phyloP scores from a whole-genome alignment of 1,284 basidiomycete species.

The Ceratobasidium sp. region DNA sequence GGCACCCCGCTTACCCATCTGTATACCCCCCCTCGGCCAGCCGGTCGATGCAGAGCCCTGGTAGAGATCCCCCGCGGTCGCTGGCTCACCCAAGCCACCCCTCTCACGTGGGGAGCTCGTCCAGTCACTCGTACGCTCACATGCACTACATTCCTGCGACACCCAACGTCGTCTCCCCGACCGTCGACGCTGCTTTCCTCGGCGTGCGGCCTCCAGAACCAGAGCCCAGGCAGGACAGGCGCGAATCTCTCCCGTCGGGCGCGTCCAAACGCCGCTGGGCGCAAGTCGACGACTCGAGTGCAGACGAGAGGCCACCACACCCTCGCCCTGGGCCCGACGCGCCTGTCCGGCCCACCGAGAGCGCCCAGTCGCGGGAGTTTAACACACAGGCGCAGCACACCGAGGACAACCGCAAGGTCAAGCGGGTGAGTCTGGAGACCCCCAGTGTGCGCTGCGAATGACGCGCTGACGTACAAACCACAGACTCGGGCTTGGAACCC shows the following conservation, averaged over 20 bases:
- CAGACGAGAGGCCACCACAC: constrained; percentile 26
- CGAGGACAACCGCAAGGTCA: constrained; percentile 19
- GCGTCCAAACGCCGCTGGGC: constrained; percentile 30
- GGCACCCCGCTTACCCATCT: constrained; percentile 29
- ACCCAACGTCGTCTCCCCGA: constrained; percentile 25
- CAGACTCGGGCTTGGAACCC: constrained; percentile 39
- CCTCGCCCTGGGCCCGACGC: neutral
- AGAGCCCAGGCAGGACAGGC: constrained; percentile 7
- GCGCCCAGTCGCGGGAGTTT: neutral
- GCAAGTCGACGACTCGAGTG: constrained; percentile 1
- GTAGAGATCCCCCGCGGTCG: neutral
- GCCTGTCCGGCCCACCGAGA: neutral
- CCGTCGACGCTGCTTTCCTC: constrained; percentile 24
- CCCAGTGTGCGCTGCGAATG: neutral
- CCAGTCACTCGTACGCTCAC: constrained; percentile 16
- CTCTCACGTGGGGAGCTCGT: neutral
- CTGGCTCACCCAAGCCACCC: constrained; percentile 9
- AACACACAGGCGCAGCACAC: neutral
- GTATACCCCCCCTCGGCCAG: constrained; percentile 2
- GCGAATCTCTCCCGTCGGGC: neutral
- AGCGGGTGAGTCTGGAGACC: constrained; percentile 15
- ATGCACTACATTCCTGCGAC: constrained; percentile 26
- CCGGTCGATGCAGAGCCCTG: neutral
- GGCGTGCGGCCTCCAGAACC: constrained; percentile 8
- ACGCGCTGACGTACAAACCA: neutral